Evolutionary conservation across 192 early-diverging fungal genomes (phyloP).

Genomic region (Funneliformis geosporum): DNA sequence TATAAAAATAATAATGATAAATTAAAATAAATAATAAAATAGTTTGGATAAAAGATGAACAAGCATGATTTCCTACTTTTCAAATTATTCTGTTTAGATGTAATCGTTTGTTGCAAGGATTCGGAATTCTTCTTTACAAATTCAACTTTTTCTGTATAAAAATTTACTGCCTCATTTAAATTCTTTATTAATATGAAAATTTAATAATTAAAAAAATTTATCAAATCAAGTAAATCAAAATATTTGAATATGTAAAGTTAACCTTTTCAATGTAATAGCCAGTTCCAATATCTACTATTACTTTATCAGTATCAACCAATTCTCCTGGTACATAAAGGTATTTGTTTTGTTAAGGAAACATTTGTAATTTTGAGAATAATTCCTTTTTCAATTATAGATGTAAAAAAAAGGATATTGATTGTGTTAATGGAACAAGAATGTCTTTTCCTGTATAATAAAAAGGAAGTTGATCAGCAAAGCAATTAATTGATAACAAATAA

Average conservation of each 20-base stretch:
- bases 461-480: not conserved
- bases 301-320: slow-evolving; percentile 75
- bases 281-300: slow-evolving; percentile 95
- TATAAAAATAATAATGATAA: slow-evolving; percentile 20
- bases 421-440: slow-evolving; percentile 79
- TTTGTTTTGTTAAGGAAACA: slow-evolving; percentile 37
- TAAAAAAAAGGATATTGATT: slow-evolving; percentile 56
- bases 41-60: not conserved
- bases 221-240: too few species aligned
- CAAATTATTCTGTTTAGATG: slow-evolving; percentile 74
- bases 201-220: not conserved
- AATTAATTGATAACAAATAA: slow-evolving; percentile 1
- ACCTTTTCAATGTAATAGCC: slow-evolving; percentile 97
- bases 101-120: slow-evolving; percentile 79
- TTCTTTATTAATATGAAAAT: slow-evolving; percentile 43
- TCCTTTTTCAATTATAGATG: not conserved
- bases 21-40: not conserved
- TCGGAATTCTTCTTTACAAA: slow-evolving; percentile 81
- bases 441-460: slow-evolving; percentile 49
- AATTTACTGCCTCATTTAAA: slow-evolving; percentile 77
- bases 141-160: slow-evolving; percentile 81
- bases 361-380: not conserved
- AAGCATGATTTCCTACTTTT: slow-evolving; percentile 42
- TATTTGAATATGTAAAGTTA: not conserved
- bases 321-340: slow-evolving; percentile 92